These are phyloP conservation scores for Rauvolfia tetraphylla DNA, from an alignment of 257 asterid genomes.

Conservation along the genomic window DNA sequence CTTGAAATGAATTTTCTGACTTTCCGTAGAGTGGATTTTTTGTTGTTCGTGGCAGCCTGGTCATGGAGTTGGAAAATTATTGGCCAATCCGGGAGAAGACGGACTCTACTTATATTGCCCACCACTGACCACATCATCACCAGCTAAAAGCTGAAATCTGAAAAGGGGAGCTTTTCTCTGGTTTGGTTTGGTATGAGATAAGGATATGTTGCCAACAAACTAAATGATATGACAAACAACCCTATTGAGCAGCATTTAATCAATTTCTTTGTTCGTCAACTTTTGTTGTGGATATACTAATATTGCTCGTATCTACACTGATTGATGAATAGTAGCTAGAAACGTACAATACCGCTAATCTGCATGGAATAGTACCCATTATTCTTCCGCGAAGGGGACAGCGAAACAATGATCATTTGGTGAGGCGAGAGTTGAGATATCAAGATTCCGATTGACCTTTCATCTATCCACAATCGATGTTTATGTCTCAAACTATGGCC, in stretches of 20 bases:
- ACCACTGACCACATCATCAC: too few relatives aligned
- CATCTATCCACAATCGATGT: not conserved
- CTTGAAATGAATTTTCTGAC: too few relatives aligned
- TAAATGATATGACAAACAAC: not conserved
- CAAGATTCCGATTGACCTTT: slow-evolving; percentile 6
- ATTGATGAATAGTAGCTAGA: too few relatives aligned
- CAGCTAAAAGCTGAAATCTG: not conserved
- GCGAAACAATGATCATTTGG: not conserved
- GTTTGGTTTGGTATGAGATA: not conserved
- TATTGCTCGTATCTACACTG: too few relatives aligned
- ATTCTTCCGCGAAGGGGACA: too few relatives aligned
- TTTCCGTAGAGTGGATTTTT: too few relatives aligned
- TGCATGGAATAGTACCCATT: too few relatives aligned
- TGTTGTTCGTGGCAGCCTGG: not conserved
- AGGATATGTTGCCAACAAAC: not conserved
- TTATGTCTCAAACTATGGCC: not conserved
- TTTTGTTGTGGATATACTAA: not conserved
- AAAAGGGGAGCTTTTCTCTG: not conserved
- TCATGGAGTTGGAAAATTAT: not conserved
- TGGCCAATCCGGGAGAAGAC: not conserved
- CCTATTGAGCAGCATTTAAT: not conserved
- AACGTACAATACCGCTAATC: too few relatives aligned
- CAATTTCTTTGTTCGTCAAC: not conserved
- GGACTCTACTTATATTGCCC: not conserved
- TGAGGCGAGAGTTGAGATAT: slow-evolving; percentile 1